These are phyloP conservation scores for Chytriomyces sp. DNA, from an alignment of 192 early-diverging fungal species.

Conservation along the genomic window DNA sequence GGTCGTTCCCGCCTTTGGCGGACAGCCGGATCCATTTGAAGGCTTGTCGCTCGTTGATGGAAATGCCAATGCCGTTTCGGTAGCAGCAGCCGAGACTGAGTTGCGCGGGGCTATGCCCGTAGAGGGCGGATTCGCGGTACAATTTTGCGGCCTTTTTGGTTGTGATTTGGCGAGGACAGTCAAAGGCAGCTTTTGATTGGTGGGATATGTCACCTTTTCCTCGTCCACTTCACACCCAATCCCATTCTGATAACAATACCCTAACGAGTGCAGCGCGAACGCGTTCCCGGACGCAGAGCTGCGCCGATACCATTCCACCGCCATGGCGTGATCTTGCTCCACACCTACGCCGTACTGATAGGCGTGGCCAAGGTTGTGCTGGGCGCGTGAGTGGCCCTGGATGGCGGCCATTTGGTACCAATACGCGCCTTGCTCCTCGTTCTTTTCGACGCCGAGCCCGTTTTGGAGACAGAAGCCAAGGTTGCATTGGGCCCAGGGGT, in stretches of 20 bases:
- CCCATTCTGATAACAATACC: conserved; percentile 81
- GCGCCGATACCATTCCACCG: conserved; percentile 69
- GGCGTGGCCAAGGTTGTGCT: conserved; percentile 79
- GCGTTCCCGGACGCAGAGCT: conserved; percentile 66
- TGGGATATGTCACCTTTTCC: conserved; percentile 12
- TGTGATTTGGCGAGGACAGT: neutral
- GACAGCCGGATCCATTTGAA: conserved; percentile 71
- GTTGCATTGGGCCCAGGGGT: conserved; percentile 85
- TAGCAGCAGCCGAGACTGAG: conserved; percentile 77
- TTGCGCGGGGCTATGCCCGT: conserved; percentile 64
- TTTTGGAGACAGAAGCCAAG: conserved; percentile 77
- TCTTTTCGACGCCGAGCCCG: conserved; percentile 64
- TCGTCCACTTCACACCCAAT: conserved; percentile 67
- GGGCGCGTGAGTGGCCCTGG: conserved; percentile 60
- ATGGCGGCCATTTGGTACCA: conserved; percentile 58
- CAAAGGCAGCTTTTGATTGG: neutral
- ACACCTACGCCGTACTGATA: conserved; percentile 87
- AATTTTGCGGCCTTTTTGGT: conserved; percentile 54
- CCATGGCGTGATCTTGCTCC: conserved; percentile 62
- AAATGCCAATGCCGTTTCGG: conserved; percentile 75
- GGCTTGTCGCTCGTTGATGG: conserved; percentile 64
- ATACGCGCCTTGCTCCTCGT: conserved; percentile 42
- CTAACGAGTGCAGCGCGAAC: conserved; percentile 74
- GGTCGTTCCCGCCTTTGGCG: conserved; percentile 65
- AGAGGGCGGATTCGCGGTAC: conserved; percentile 43